These are phyloP conservation scores for Tinospora cordifolia DNA, from an alignment of 164 flowering plant genomes.

Conservation along the genomic window DNA sequence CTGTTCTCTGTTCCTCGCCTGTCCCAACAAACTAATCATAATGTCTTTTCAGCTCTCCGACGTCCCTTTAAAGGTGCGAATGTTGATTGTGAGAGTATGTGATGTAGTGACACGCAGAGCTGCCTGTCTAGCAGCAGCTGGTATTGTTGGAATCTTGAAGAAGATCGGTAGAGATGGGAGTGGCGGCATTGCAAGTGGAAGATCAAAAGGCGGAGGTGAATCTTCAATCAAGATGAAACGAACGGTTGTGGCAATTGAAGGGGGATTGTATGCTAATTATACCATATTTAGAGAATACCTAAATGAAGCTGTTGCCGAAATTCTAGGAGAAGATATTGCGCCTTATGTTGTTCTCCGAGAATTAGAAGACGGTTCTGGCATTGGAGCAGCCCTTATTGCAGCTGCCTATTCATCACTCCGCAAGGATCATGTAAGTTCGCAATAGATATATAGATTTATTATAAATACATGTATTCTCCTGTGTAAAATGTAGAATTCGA, in stretches of 20 bases:
- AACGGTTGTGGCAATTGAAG: conserved; percentile 81
- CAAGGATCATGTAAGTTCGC: conserved; percentile 34
- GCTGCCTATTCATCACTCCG: conserved; percentile 50
- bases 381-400: conserved; percentile 86
- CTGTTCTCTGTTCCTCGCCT: not conserved
- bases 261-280: conserved; percentile 59
- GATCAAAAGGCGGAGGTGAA: conserved; percentile 33
- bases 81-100: conserved; percentile 66
- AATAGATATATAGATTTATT: conserved; percentile 19
- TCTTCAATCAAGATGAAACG: conserved; percentile 40
- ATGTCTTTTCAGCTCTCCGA: conserved; percentile 44
- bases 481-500: conserved; percentile 43
- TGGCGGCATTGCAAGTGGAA: conserved; percentile 48
- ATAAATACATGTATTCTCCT: conserved; percentile 14
- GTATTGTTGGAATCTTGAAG: conserved; percentile 87
- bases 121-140: conserved; percentile 89
- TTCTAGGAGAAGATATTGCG: conserved; percentile 73
- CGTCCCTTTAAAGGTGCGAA: conserved; percentile 60
- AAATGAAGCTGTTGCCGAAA: conserved; percentile 61
- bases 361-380: conserved; percentile 79
- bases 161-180: conserved; percentile 91
- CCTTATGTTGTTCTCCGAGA: conserved; percentile 54
- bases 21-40: not conserved
- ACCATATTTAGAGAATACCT: conserved; percentile 66
- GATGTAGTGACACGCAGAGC: conserved; percentile 79